Conservation (phyloP, 345 rosid genomes). For the Rhizophora apiculata region DNA sequence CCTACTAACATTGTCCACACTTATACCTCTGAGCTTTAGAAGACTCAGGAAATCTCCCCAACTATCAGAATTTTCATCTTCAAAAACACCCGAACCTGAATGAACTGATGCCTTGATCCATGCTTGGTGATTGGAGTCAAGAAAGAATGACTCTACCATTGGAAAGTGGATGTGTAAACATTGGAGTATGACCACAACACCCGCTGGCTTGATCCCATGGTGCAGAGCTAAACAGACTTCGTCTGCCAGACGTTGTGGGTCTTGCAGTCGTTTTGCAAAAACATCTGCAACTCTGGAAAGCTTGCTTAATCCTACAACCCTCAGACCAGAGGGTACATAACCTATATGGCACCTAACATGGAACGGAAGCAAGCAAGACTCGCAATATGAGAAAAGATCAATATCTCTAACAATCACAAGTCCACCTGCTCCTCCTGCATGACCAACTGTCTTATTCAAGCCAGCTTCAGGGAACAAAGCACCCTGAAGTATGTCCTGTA, state of each 20-base stretch:
- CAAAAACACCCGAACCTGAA: slow-evolving; percentile 79
- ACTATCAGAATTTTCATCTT: slow-evolving; percentile 44
- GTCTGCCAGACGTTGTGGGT: slow-evolving; percentile 74
- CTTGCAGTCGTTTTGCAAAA: slow-evolving; percentile 82
- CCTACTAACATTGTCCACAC: slow-evolving; percentile 29
- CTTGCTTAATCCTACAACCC: slow-evolving; percentile 89
- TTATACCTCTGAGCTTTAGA: slow-evolving; percentile 53
- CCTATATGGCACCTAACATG: slow-evolving; percentile 83
- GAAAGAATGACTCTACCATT: slow-evolving; percentile 38
- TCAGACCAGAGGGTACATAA: slow-evolving; percentile 77
- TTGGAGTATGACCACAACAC: slow-evolving; percentile 81
- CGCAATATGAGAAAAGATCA: slow-evolving; percentile 88
- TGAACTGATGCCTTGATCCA: slow-evolving; percentile 48
- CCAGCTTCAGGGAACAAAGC: slow-evolving; percentile 96
- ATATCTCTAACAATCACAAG: slow-evolving; percentile 85
- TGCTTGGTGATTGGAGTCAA: slow-evolving; percentile 46
- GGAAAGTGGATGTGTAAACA: slow-evolving; percentile 83
- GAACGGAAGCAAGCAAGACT: slow-evolving; percentile 89
- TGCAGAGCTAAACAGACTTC: slow-evolving; percentile 80
- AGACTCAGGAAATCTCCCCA: slow-evolving; percentile 75
- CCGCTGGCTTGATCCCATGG: slow-evolving; percentile 70
- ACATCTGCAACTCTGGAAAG: slow-evolving; percentile 85
- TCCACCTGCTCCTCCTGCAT: slow-evolving; percentile 89
- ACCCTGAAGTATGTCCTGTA: slow-evolving; percentile 72
- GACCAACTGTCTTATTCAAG: slow-evolving; percentile 58